These are phyloP conservation scores for Suillus ampliporus DNA, from an alignment of 768 basidiomycete species.

Conservation along the genomic window DNA sequence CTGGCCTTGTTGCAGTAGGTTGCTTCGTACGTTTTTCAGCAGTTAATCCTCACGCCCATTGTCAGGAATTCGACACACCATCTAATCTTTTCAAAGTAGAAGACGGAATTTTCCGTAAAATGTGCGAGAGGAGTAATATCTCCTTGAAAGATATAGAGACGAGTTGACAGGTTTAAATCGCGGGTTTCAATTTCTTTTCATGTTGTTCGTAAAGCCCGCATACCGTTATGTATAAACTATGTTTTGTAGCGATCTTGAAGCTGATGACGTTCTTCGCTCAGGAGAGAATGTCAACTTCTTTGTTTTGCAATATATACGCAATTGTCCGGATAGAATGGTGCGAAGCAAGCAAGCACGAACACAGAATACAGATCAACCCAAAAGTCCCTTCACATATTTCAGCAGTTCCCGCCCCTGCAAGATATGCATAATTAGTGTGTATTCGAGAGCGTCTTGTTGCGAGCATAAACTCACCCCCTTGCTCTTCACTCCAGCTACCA, in stretches of 20 bases:
- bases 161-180: not conserved
- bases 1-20: constrained; percentile 59
- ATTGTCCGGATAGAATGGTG: too few species aligned
- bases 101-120: constrained; percentile 60
- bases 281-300: not conserved
- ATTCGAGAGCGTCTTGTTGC: constrained; percentile 6
- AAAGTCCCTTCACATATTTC: constrained; percentile 70
- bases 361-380: constrained; percentile 49
- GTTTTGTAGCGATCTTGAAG: not conserved
- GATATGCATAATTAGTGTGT: constrained; percentile 18
- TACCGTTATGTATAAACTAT: not conserved
- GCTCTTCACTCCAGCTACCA: constrained; percentile 79
- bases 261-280: too few species aligned
- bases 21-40: not conserved
- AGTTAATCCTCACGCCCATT: not conserved
- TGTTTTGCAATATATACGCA: not conserved
- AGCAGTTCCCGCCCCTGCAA: constrained; percentile 71
- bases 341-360: not conserved
- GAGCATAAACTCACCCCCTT: constrained; percentile 60
- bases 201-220: not conserved
- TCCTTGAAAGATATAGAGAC: constrained; percentile 49
- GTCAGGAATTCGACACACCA: constrained; percentile 63
- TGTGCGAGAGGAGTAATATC: constrained; percentile 63
- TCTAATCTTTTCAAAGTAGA: constrained; percentile 34
- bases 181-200: not conserved